Percentiles rank a stretch among this genome's conserved stretches.
phyloP scores from a whole-genome alignment of 1,139 yeast genomes.

The Pichia kudriavzevii region DNA sequence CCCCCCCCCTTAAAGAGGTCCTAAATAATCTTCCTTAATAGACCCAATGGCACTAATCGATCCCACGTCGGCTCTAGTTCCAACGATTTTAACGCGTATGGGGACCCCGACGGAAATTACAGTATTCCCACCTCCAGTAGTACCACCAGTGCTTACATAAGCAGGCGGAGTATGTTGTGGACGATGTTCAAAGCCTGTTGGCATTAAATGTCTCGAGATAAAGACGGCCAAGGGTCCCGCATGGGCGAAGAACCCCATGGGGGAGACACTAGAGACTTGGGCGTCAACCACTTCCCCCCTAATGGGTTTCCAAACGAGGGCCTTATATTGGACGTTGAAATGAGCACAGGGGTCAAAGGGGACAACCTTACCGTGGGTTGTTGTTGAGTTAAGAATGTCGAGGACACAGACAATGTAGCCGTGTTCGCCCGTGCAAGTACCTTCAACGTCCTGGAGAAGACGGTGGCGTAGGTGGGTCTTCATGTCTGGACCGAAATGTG shows the following conservation, averaged over 20 bases:
- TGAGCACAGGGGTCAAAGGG: slow-evolving; percentile 85
- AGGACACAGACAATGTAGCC: slow-evolving; percentile 95
- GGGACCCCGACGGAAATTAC: slow-evolving; percentile 89
- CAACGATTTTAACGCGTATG: slow-evolving; percentile 90
- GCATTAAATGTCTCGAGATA: slow-evolving; percentile 90
- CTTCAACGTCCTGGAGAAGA: slow-evolving; percentile 91
- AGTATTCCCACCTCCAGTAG: slow-evolving; percentile 95
- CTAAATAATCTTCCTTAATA: slow-evolving; percentile 93
- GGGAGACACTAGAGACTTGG: slow-evolving; percentile 86
- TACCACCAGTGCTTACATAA: too few species aligned
- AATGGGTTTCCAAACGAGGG: slow-evolving; percentile 97
- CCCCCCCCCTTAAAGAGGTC: slow-evolving; percentile 44
- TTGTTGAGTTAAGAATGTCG: slow-evolving; percentile 91
- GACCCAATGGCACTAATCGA: slow-evolving; percentile 96
- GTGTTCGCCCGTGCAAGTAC: slow-evolving; percentile 97
- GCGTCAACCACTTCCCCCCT: slow-evolving; percentile 99
- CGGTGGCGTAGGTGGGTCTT: slow-evolving; percentile 85
- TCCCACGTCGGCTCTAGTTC: slow-evolving; percentile 96
- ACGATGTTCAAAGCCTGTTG: slow-evolving; percentile 87
- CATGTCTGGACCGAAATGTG: slow-evolving; percentile 97
- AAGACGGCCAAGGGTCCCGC: slow-evolving; percentile 96
- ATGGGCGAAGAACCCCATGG: slow-evolving; percentile 96
- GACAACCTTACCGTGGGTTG: slow-evolving; percentile 86
- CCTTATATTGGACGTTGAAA: slow-evolving; percentile 91
- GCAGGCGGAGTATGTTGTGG: slow-evolving; percentile 98